Base-by-base conservation (phyloP, 2,329 filamentous ascomycete genomes). In the Emergomyces pasteurianus region DNA sequence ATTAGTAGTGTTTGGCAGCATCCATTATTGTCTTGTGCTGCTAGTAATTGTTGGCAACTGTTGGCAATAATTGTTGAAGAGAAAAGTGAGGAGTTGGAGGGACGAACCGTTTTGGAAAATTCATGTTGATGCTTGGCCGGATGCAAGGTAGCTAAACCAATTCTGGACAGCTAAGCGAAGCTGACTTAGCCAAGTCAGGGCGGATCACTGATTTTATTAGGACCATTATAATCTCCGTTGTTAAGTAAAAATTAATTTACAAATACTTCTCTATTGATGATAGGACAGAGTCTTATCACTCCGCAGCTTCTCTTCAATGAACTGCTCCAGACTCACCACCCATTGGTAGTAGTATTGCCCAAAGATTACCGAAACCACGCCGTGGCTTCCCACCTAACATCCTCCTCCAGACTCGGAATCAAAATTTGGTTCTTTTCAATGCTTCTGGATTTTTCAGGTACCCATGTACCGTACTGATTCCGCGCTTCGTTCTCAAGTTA, bases 391-490 rank as follows among this genome's bases (percentile, higher is more conserved):
- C n/a, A n/a, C n/a, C n/a, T 31, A 36, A 23, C 42, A 46, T 21
- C 58, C 50, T 36, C 53, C 21, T 60, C 47, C 21, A 60, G 58
- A 31, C 40, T 38, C 1, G 52, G 38, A 21, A 62, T 26, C 36
- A 63, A n/a, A 9, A 40, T 38, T 38, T 14, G 10, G 49, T 50
- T 23, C 58, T 34, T 47, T 43, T 60, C n/a, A 60, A 63, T 14
- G 60, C 21, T 9, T 59, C 55, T 23, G 60, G 60, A n/a, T 60
- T 42, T 34, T 26, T 14, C 16, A 36, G 46, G n/a, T 61, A 38
- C 38, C 64, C 64, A 3, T 63, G 55, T 34, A 57, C 59, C 58
- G 64, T 61, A 23, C 63, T 65, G 26, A 63, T 31, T n/a, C 62
- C 60, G 7, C 40, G 55, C 21, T 54, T 38, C 52, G 60, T 65